Evolutionary conservation across 129 eudicot species (phyloP), one percentile per base, ranked within the genome.

Genomic region (Centrapalus pauciflorus): DNA sequence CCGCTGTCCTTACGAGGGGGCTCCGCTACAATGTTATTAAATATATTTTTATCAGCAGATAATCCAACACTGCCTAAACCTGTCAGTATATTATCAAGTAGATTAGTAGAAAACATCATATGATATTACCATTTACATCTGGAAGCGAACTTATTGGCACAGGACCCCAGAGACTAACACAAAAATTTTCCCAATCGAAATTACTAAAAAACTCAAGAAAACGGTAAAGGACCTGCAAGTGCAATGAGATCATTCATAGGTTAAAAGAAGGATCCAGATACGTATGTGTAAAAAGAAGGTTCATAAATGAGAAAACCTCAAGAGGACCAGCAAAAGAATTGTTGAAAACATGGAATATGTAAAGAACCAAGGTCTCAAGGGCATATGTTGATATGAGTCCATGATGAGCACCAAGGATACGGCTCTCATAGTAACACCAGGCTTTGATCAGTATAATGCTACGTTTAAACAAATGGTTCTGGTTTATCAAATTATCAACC

Each of bases 351-450:
- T 90, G 90, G 79, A 90, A 90, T 45, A 90, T 86, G 82, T 90
- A 84, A 6, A 90, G 95, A 74, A 89, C 97, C 66, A 89, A 70
- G 41, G 90, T 89, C 77, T 89, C 97, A 56, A 89, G 71, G 62
- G 97, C 95, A 74, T 90, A 90, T 54, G 97, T 82, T 67, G 97
- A 90, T 45, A 90, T 86, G 52, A 90, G 88, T 6, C 97, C 97
- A 48, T 84, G 90, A 64, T 83, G 90, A 57, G 97, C 97, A 38
- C 97, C 97, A 75, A 90, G 72, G 74, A 90, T 86, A 10, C 95
- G 84, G 81, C 97, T 86, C 72, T 90, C 97, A 56, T 90, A 90
- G 52, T 90, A 84, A 75, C 97, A 90, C 97, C 97, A 90, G 0
- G 97, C 97, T 70, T 90, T 90, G 34, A 90, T 90, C 75, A 90